These are phyloP conservation scores for Pyrus betulifolia DNA, from an alignment of 306 rosid genomes.

Conservation along the genomic window DNA sequence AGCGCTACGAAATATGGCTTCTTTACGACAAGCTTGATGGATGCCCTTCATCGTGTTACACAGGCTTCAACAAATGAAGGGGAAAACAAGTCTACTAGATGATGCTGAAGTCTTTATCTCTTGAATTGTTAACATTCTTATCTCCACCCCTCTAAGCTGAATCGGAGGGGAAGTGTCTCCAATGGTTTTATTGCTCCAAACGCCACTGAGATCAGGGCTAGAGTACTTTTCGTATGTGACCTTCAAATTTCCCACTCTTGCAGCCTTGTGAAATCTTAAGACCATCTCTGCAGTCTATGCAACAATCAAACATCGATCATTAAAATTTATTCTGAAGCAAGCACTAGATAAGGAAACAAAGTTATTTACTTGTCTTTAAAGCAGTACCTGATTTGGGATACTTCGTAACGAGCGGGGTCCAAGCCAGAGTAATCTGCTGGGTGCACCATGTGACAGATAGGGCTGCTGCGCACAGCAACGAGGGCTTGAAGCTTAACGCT, in stretches of 20 bases:
- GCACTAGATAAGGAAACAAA: neutral
- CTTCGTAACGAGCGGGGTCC: slow-evolving; percentile 71
- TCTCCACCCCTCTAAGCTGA: neutral
- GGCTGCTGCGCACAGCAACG: slow-evolving; percentile 86
- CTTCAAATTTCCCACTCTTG: slow-evolving; percentile 43
- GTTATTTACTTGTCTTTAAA: neutral
- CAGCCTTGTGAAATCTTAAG: slow-evolving; percentile 61
- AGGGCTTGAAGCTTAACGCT: slow-evolving; percentile 68
- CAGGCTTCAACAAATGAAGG: neutral
- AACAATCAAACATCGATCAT: neutral
- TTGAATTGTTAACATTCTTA: neutral
- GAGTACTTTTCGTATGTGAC: slow-evolving; percentile 21
- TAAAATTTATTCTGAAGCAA: neutral
- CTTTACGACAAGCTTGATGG: neutral
- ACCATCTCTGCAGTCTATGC: slow-evolving; percentile 66
- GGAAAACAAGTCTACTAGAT: neutral
- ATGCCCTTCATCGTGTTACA: neutral
- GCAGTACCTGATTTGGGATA: slow-evolving; percentile 55
- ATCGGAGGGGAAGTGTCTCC: too few species aligned
- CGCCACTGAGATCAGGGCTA: slow-evolving; percentile 38
- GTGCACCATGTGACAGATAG: slow-evolving; percentile 77
- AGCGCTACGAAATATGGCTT: neutral
- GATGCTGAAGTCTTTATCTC: neutral
- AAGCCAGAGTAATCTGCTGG: slow-evolving; percentile 50
- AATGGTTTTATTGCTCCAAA: slow-evolving; percentile 13